Conservation (phyloP, 2,329 filamentous ascomycete genomes). For the Penicillium hesseltinei region DNA sequence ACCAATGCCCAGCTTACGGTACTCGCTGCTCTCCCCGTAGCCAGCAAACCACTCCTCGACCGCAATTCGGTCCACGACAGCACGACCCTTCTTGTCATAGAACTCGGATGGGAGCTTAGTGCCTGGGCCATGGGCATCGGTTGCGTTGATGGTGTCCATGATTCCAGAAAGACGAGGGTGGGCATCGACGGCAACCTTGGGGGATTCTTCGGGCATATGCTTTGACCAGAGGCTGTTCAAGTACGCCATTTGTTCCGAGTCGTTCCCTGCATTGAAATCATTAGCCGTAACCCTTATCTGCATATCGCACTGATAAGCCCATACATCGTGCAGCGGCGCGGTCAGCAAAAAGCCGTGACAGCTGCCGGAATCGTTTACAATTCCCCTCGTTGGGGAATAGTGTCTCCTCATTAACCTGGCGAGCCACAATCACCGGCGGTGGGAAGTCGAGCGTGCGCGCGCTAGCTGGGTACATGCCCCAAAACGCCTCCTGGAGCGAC, state of each 20-base stretch:
- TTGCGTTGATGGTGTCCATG: conserved; percentile 91
- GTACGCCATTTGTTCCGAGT: conserved; percentile 77
- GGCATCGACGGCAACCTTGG: conserved; percentile 75
- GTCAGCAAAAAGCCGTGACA: conserved; percentile 69
- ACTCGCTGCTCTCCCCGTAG: conserved; percentile 80
- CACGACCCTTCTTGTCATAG: conserved; percentile 71
- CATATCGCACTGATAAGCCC: conserved; percentile 6
- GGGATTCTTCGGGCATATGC: conserved; percentile 74
- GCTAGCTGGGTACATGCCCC: conserved; percentile 67
- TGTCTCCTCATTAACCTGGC: conserved; percentile 68
- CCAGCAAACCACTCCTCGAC: conserved; percentile 93
- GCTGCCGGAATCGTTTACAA: conserved; percentile 69
- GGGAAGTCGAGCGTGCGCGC: conserved; percentile 54
- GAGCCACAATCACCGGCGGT: conserved; percentile 63
- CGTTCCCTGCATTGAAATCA: conserved; percentile 53
- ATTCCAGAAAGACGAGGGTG: conserved; percentile 83
- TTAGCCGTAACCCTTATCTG: neutral
- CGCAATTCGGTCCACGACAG: conserved; percentile 68
- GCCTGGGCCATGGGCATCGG: conserved; percentile 74
- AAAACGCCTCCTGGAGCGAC: conserved; percentile 72
- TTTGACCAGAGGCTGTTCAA: conserved; percentile 73
- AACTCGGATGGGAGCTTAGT: conserved; percentile 82
- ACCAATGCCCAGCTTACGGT: conserved; percentile 85
- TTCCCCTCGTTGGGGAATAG: conserved; percentile 75
- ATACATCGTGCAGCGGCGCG: conserved; percentile 66